A percentile compares a stretch with the other conserved stretches of the same genome.
Evolutionary conservation across 2,329 filamentous ascomycete genomes (phyloP).

Genomic region (Stachybotrys echinatus): DNA sequence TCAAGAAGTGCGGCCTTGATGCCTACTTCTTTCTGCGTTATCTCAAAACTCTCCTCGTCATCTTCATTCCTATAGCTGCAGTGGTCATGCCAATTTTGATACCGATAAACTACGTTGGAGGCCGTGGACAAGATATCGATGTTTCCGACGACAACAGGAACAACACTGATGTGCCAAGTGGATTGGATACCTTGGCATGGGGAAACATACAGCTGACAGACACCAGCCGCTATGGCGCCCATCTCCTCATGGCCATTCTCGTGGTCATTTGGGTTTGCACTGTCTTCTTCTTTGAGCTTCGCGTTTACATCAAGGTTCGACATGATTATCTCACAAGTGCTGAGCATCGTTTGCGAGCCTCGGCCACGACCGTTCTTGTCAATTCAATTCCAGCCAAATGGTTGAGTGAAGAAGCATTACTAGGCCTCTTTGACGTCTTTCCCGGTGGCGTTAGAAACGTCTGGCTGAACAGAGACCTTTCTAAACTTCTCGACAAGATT

Average conservation of each 20-base stretch:
- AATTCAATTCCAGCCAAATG: slow-evolving; percentile 87
- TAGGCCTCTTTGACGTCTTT: slow-evolving; percentile 88
- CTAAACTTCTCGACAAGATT: slow-evolving; percentile 79
- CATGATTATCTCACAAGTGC: slow-evolving; percentile 94
- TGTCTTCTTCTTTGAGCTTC: slow-evolving; percentile 80
- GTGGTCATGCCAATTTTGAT: slow-evolving; percentile 81
- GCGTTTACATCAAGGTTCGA: slow-evolving; percentile 84
- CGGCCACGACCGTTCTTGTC: slow-evolving; percentile 91
- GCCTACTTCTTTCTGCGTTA: slow-evolving; percentile 98
- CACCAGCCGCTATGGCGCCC: slow-evolving; percentile 72
- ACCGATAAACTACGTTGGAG: slow-evolving; percentile 74
- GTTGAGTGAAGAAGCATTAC: slow-evolving; percentile 76
- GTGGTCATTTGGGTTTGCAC: slow-evolving; percentile 81
- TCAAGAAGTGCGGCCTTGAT: slow-evolving; percentile 92
- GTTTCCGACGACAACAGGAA: slow-evolving; percentile 25
- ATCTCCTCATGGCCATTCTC: slow-evolving; percentile 71
- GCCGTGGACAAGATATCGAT: slow-evolving; percentile 53
- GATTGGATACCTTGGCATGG: slow-evolving; percentile 81
- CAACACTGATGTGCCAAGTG: slow-evolving; percentile 34
- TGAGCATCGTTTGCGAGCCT: slow-evolving; percentile 87
- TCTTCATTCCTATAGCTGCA: slow-evolving; percentile 78
- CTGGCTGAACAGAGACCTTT: slow-evolving; percentile 91
- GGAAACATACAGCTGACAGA: slow-evolving; percentile 70
- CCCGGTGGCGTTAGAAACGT: slow-evolving; percentile 92
- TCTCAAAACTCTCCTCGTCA: slow-evolving; percentile 69